A percentile compares a stretch with the other conserved stretches of the same genome.
Conservation (phyloP, 2,329 filamentous ascomycete genomes). For the Alternaria triticina region DNA sequence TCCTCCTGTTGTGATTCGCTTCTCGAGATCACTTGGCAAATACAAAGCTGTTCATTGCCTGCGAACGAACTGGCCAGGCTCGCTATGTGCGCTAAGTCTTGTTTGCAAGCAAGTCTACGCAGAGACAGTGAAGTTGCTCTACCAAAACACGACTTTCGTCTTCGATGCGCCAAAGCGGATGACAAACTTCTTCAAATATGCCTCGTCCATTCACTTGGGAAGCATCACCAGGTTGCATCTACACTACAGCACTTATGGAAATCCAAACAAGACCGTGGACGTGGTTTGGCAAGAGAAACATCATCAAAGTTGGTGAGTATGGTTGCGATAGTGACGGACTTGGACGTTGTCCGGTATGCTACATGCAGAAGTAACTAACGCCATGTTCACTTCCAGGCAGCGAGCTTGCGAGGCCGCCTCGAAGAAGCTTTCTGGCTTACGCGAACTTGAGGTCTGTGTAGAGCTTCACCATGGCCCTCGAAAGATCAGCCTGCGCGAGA, state of each 20-base stretch:
- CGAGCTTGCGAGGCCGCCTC: slow-evolving; percentile 26
- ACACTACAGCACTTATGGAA: slow-evolving; percentile 39
- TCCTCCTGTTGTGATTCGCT: slow-evolving; percentile 14
- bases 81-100: slow-evolving; percentile 35
- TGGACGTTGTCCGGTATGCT: background rate
- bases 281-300: slow-evolving; percentile 36
- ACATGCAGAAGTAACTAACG: background rate
- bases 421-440: slow-evolving; percentile 27
- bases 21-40: slow-evolving; percentile 23
- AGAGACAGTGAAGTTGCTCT: slow-evolving; percentile 38
- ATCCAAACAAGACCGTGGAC: slow-evolving; percentile 15
- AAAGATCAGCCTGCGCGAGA: slow-evolving; percentile 29
- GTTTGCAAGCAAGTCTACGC: slow-evolving; percentile 37
- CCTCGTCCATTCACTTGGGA: slow-evolving; percentile 23
- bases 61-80: slow-evolving; percentile 37
- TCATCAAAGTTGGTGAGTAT: slow-evolving; percentile 24
- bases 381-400: background rate
- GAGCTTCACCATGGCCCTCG: slow-evolving; percentile 22
- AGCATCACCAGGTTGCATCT: slow-evolving; percentile 38
- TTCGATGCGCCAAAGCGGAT: slow-evolving; percentile 37
- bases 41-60: slow-evolving; percentile 26
- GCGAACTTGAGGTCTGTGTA: slow-evolving; percentile 30
- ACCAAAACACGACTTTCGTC: slow-evolving; percentile 37
- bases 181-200: slow-evolving; percentile 29
- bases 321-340: background rate